A percentile compares a stretch with the other conserved stretches of the same genome.
Evolutionary conservation across 2,329 filamentous ascomycete species (phyloP).

Genomic region (Alternaria rosae): DNA sequence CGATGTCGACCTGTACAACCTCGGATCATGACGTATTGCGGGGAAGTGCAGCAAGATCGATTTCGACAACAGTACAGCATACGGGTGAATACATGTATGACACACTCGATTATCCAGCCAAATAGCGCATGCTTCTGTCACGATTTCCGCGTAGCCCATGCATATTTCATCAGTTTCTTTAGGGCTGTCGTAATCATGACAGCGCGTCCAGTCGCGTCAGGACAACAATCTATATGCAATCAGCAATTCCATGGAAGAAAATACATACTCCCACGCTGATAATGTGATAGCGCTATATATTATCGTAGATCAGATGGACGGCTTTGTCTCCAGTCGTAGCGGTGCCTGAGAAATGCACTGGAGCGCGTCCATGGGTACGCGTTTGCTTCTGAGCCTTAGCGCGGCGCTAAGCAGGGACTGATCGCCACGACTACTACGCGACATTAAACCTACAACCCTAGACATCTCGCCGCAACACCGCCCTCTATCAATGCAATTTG

Average conservation of each 20-base stretch:
- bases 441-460: not conserved
- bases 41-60: constrained; percentile 10
- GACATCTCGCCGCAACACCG: not conserved
- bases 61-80: not conserved
- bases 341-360: not conserved
- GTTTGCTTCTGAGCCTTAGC: not conserved
- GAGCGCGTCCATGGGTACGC: not conserved
- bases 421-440: not conserved
- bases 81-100: not conserved
- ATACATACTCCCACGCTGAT: not conserved
- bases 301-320: not conserved
- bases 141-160: not conserved
- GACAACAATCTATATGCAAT: not conserved
- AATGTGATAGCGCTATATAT: not conserved
- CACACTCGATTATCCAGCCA: not conserved
- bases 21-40: constrained; percentile 30
- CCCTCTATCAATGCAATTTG: not conserved
- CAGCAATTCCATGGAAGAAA: no score
- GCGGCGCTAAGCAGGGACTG: not conserved
- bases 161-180: not conserved
- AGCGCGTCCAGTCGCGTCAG: not conserved
- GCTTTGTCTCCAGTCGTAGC: not conserved
- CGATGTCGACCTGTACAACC: constrained; percentile 1
- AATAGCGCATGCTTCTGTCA: not conserved
- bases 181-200: not conserved